A percentile compares a stretch with the other conserved stretches of the same genome.
phyloP scores from a whole-genome alignment of 2,329 filamentous ascomycete species.

The Coccinonectria pachysandricola region DNA sequence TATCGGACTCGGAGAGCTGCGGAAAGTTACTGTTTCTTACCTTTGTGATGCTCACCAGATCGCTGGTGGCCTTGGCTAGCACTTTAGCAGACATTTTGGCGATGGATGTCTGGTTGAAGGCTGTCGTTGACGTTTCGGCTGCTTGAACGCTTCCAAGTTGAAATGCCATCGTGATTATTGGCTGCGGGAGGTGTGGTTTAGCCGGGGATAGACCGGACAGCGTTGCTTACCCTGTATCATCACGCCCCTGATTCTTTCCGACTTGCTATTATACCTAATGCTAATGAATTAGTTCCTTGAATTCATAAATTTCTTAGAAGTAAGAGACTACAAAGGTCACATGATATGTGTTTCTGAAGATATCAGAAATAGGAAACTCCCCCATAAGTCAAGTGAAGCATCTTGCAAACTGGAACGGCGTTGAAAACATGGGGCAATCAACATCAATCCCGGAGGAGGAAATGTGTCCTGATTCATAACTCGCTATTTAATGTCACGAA shows the following conservation, averaged over 20 bases:
- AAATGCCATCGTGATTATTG: conserved; percentile 20
- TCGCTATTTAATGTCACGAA: too few species aligned
- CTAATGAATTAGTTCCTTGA: too few species aligned
- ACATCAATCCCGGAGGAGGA: too few species aligned
- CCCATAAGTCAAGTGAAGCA: too few species aligned
- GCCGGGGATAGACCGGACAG: conserved; percentile 18
- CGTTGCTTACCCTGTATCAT: conserved; percentile 9
- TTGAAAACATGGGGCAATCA: too few species aligned
- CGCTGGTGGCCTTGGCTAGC: conserved; percentile 43
- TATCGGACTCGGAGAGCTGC: conserved; percentile 5
- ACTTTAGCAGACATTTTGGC: conserved; percentile 52
- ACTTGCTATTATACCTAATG: too few species aligned
- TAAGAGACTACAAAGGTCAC: too few species aligned
- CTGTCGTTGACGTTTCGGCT: conserved; percentile 17
- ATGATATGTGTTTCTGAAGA: too few species aligned
- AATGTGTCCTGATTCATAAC: too few species aligned
- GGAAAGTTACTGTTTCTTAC: conserved; percentile 29
- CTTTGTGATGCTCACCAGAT: conserved; percentile 47
- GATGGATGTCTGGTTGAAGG: conserved; percentile 10
- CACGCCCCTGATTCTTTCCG: background rate
- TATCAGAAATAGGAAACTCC: too few species aligned
- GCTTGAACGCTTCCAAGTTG: conserved; percentile 18
- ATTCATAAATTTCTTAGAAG: too few species aligned
- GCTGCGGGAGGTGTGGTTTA: conserved; percentile 13
- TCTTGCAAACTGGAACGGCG: too few species aligned